phyloP scores from a whole-genome alignment of 345 rosid genomes.

The Populus deltoides region DNA sequence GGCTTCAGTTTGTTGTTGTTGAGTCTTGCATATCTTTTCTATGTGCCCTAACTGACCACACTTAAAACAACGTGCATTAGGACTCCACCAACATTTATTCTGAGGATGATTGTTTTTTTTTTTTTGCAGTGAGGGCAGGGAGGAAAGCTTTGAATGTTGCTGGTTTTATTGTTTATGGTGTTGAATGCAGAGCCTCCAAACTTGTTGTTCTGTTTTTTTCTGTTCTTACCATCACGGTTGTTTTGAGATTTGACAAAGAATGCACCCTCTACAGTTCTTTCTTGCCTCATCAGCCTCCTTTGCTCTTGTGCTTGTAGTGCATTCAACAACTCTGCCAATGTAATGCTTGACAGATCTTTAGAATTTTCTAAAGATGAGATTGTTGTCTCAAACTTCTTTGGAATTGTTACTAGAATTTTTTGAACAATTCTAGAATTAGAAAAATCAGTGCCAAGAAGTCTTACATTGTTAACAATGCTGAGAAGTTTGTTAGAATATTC shows the following conservation, averaged over 20 bases:
- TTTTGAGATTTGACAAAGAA: background rate
- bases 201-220: background rate
- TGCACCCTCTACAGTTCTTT: background rate
- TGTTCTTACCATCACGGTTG: background rate
- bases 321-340: background rate
- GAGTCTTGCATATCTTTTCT: too few relatives aligned
- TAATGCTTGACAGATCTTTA: background rate
- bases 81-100: too few relatives aligned
- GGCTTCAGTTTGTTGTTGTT: too few relatives aligned
- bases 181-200: too few relatives aligned
- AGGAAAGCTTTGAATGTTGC: too few relatives aligned
- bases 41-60: too few relatives aligned
- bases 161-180: too few relatives aligned
- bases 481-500: background rate
- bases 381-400: too few relatives aligned
- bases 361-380: too few relatives aligned
- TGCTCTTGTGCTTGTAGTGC: background rate
- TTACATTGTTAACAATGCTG: background rate
- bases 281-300: background rate
- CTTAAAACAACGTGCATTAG: too few relatives aligned
- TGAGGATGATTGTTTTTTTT: too few relatives aligned
- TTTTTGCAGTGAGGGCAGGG: too few relatives aligned
- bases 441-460: background rate
- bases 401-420: background rate
- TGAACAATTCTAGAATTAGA: background rate